These are phyloP conservation scores for Acanthamoeba royreba DNA, from an alignment of 208 protist species.

Conservation along the genomic window DNA sequence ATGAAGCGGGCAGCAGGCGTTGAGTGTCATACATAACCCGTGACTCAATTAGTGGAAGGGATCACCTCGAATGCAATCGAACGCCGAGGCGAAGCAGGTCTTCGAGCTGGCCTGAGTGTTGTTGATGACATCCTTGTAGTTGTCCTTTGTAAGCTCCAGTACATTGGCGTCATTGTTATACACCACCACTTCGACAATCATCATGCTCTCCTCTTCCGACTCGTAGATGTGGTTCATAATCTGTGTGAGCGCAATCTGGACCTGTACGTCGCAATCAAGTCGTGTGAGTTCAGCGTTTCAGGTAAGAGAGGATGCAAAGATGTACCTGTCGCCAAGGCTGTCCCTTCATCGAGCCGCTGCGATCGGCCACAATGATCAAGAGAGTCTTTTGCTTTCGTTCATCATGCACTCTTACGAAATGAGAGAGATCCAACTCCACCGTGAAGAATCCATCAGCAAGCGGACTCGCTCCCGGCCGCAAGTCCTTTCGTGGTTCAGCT, in stretches of 20 bases:
- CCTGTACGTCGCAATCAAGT: too few relatives aligned
- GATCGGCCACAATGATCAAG: background rate
- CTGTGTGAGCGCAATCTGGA: background rate
- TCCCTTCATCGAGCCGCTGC: conserved; percentile 8
- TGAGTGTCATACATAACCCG: background rate
- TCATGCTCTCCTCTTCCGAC: background rate
- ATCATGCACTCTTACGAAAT: background rate
- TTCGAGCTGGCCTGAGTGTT: background rate
- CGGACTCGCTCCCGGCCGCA: background rate
- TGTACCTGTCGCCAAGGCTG: background rate
- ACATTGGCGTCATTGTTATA: background rate
- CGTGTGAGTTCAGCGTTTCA: too few relatives aligned
- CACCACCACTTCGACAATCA: background rate
- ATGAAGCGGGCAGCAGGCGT: background rate
- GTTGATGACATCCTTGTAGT: background rate
- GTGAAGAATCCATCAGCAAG: background rate
- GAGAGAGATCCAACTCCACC: background rate
- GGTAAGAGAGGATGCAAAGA: too few relatives aligned
- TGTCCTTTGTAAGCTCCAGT: background rate
- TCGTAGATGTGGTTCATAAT: conserved; percentile 7
- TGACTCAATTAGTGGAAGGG: background rate
- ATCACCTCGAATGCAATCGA: background rate
- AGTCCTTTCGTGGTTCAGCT: background rate
- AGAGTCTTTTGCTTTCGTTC: conserved; percentile 20
- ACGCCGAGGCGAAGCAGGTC: conserved; percentile 10